A percentile compares a stretch with the other conserved stretches of the same genome.
phyloP scores from a whole-genome alignment of 805 yeast genomes.

The Ogataea thermomethanolica region DNA sequence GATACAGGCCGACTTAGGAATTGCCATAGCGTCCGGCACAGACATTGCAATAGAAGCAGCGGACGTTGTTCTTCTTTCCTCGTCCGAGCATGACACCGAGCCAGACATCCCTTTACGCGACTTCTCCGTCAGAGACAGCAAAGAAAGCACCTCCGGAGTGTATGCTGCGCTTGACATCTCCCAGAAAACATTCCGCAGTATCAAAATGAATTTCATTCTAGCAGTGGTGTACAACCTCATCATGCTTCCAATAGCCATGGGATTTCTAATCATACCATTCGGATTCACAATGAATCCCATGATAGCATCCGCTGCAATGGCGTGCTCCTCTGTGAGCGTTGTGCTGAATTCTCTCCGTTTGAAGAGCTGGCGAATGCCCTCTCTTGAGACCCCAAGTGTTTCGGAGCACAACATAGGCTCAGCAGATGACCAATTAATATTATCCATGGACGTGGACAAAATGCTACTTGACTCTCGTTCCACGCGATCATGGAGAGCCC shows the following conservation, averaged over 20 bases:
- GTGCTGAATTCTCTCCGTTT: constrained; percentile 73
- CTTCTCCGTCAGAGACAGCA: constrained; percentile 22
- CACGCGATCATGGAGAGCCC: too few relatives aligned
- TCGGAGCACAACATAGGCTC: constrained; percentile 4
- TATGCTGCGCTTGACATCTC: constrained; percentile 66
- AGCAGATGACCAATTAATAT: constrained; percentile 5
- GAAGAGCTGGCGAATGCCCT: constrained; percentile 51
- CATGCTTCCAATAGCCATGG: constrained; percentile 94
- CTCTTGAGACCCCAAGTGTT: not conserved
- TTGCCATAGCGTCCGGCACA: constrained; percentile 89
- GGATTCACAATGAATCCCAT: constrained; percentile 79
- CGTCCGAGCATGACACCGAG: constrained; percentile 19
- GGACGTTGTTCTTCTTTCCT: constrained; percentile 72
- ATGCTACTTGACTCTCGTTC: not conserved
- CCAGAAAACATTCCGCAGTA: constrained; percentile 62
- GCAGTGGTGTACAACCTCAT: constrained; percentile 79
- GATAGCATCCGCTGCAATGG: constrained; percentile 91
- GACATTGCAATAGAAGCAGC: constrained; percentile 98
- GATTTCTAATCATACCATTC: constrained; percentile 72
- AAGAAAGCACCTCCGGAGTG: constrained; percentile 43
- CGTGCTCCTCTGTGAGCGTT: constrained; percentile 86
- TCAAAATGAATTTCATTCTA: constrained; percentile 81
- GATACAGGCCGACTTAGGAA: constrained; percentile 82
- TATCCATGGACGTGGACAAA: constrained; percentile 15
- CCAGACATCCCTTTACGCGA: constrained; percentile 17